Evolutionary conservation across 495 filamentous ascomycete species (phyloP).

Genomic region (Apiosordaria backusii): DNA sequence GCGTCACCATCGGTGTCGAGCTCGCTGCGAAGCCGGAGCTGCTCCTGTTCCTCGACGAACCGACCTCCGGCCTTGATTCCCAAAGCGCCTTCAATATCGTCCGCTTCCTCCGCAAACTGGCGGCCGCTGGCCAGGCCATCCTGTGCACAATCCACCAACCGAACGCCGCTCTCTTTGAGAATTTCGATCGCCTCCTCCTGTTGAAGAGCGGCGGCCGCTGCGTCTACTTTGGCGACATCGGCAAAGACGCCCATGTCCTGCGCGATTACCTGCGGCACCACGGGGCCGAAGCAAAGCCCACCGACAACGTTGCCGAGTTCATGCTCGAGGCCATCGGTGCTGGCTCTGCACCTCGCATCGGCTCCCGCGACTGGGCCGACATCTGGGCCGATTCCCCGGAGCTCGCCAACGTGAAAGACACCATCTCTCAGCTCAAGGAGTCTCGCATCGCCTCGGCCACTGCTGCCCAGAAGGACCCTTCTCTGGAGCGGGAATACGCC

Average conservation of each 20-base stretch:
- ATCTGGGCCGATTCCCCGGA: constrained; percentile 72
- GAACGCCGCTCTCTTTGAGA: constrained; percentile 78
- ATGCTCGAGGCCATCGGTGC: constrained; percentile 88
- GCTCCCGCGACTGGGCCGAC: constrained; percentile 75
- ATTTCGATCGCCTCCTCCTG: constrained; percentile 67
- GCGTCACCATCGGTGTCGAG: constrained; percentile 87
- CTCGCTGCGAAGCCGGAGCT: constrained; percentile 82
- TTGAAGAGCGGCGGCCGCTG: constrained; percentile 65
- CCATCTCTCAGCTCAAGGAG: constrained; percentile 65
- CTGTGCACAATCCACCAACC: constrained; percentile 93
- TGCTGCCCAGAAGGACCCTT: constrained; percentile 31
- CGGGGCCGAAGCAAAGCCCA: constrained; percentile 49
- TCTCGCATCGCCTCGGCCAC: constrained; percentile 45
- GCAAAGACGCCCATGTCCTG: constrained; percentile 46
- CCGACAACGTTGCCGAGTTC: constrained; percentile 79
- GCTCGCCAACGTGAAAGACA: constrained; percentile 60
- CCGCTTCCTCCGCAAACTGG: constrained; percentile 80
- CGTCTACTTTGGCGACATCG: constrained; percentile 68
- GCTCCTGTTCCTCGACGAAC: constrained; percentile 85
- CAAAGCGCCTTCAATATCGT: constrained; percentile 87
- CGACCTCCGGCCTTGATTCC: constrained; percentile 82
- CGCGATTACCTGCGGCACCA: constrained; percentile 49
- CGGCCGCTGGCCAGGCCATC: constrained; percentile 79
- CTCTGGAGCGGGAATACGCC: constrained; percentile 64
- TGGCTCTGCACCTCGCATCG: constrained; percentile 66